Percentiles rank a stretch among this genome's conserved stretches.
Conservation (phyloP, 1,139 yeast species). For the Diutina ranongensis region DNA sequence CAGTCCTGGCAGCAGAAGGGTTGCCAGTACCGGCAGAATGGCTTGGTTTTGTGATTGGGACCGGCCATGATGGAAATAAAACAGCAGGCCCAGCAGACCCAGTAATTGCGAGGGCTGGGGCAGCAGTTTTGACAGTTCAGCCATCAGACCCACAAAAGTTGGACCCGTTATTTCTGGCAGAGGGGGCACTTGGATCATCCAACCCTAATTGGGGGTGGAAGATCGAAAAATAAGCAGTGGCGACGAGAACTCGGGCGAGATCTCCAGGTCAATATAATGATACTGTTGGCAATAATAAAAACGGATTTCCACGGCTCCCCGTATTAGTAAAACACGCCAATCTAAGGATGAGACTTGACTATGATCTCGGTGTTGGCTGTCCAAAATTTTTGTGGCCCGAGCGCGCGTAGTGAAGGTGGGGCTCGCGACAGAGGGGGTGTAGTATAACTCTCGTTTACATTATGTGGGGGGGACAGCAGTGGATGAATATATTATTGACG, state of each 20-base stretch:
- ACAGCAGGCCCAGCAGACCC: constrained; percentile 6
- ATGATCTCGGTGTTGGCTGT: constrained; percentile 1
- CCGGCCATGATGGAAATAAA: not conserved
- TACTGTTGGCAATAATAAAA: too few relatives aligned
- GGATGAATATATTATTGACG: too few relatives aligned
- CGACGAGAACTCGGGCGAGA: not conserved
- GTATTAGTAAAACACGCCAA: not conserved
- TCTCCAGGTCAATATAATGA: too few relatives aligned
- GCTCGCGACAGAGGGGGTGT: not conserved
- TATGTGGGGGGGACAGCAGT: not conserved
- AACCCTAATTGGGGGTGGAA: not conserved
- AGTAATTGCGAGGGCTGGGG: constrained; percentile 5
- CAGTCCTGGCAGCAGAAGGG: constrained; percentile 1
- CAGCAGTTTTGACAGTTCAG: not conserved
- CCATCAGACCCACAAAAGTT: not conserved
- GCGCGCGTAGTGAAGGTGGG: not conserved
- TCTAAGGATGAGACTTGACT: not conserved
- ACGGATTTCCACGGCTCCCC: not conserved
- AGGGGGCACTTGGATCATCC: constrained; percentile 4
- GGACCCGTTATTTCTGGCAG: not conserved
- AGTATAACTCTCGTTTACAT: not conserved
- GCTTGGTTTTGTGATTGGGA: constrained; percentile 3
- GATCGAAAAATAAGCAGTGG: not conserved
- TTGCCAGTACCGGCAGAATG: not conserved
- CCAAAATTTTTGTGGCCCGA: constrained; percentile 5